A percentile compares a stretch with the other conserved stretches of the same genome.
Evolutionary conservation across 805 yeast genomes (phyloP).

Genomic region (Yarrowia sp.): DNA sequence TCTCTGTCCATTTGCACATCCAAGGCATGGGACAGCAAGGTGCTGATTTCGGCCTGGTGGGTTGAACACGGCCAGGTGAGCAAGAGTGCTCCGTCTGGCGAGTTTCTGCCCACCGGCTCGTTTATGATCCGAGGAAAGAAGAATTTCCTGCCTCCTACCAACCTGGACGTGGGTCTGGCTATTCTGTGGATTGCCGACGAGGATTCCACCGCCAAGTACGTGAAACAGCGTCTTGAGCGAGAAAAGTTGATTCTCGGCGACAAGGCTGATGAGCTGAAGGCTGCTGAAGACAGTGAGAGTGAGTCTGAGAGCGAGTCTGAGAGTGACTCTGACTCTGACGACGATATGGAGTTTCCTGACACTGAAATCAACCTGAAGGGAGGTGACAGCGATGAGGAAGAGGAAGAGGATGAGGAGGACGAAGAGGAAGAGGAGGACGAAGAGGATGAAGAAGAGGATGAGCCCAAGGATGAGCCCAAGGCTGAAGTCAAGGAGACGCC

Average conservation of each 20-base stretch:
- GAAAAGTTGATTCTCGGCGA: slow-evolving; percentile 41
- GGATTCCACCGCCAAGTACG: slow-evolving; percentile 53
- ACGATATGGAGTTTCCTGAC: slow-evolving; percentile 47
- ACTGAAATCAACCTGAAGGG: slow-evolving; percentile 44
- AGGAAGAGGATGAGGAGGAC: slow-evolving; percentile 26
- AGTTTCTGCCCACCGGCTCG: slow-evolving; percentile 67
- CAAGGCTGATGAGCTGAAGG: slow-evolving; percentile 41
- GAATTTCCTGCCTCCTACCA: slow-evolving; percentile 71
- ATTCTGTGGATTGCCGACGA: slow-evolving; percentile 75
- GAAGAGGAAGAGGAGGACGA: slow-evolving; percentile 27
- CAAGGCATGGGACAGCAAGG: slow-evolving; percentile 88
- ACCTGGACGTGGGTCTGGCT: slow-evolving; percentile 88
- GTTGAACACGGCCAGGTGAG: slow-evolving; percentile 72
- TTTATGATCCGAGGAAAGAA: slow-evolving; percentile 62
- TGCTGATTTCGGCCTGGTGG: slow-evolving; percentile 85
- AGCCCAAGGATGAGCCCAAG: not conserved
- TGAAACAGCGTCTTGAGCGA: slow-evolving; percentile 42
- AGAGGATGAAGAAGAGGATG: slow-evolving; percentile 38
- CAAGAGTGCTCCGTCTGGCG: slow-evolving; percentile 58
- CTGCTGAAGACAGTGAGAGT: slow-evolving; percentile 42
- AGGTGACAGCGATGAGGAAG: slow-evolving; percentile 34
- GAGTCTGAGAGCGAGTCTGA: slow-evolving; percentile 20
- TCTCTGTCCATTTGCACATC: slow-evolving; percentile 78
- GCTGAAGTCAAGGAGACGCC: not conserved
- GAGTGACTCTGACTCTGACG: slow-evolving; percentile 43